Evolutionary conservation across 495 filamentous ascomycete species (phyloP).

Genomic region (Penicilliopsis zonata): DNA sequence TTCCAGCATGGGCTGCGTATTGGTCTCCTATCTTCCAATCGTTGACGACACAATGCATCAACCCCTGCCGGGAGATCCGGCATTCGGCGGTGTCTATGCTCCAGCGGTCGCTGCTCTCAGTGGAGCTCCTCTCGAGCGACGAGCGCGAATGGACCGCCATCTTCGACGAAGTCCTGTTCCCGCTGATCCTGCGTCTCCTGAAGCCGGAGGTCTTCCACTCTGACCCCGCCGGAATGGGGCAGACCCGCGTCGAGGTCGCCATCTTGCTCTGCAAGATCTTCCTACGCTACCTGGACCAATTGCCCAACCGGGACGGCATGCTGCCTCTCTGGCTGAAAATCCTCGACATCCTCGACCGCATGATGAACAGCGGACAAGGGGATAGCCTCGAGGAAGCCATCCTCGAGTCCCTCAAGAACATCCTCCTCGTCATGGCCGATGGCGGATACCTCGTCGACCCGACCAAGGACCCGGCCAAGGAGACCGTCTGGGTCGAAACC

Average conservation of each 20-base stretch:
- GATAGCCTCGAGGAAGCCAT: conserved; percentile 91
- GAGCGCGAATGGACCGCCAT: conserved; percentile 90
- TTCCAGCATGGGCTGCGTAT: conserved; percentile 88
- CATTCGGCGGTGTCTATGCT: conserved; percentile 79
- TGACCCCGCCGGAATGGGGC: conserved; percentile 87
- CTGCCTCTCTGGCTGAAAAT: conserved; percentile 87
- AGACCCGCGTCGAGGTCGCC: conserved; percentile 86
- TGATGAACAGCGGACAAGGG: conserved; percentile 94
- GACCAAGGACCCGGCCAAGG: conserved; percentile 28
- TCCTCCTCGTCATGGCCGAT: conserved; percentile 89
- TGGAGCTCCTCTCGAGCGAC: conserved; percentile 60
- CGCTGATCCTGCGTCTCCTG: conserved; percentile 75
- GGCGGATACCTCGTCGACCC: conserved; percentile 74
- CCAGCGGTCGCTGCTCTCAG: conserved; percentile 74
- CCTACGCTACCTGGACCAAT: conserved; percentile 77
- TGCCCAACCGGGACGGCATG: conserved; percentile 84
- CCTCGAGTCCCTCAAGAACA: conserved; percentile 91
- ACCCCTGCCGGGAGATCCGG: conserved; percentile 88
- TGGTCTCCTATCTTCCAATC: conserved; percentile 93
- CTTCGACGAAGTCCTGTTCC: conserved; percentile 89
- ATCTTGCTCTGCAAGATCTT: conserved; percentile 91
- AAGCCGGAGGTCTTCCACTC: conserved; percentile 94
- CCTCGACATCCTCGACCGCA: conserved; percentile 84
- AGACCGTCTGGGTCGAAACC: conserved; percentile 49
- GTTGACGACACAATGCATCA: conserved; percentile 80